phyloP scores from a whole-genome alignment of 2,329 filamentous ascomycete genomes.

The Paraphaeosphaeria sporulosa region DNA sequence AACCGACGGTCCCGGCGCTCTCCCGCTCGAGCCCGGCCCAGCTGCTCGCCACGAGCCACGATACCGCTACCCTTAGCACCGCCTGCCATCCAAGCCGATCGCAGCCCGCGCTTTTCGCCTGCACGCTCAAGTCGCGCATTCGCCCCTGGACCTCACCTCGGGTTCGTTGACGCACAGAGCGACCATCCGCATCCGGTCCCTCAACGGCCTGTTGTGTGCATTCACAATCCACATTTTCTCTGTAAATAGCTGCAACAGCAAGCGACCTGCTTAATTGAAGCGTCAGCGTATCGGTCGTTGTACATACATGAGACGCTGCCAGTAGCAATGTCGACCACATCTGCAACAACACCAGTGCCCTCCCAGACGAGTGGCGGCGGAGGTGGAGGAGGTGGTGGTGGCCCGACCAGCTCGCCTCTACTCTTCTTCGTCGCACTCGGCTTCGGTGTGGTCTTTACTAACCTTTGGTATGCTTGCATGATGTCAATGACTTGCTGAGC shows the following conservation, averaged over 20 bases:
- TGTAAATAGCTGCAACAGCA: constrained; percentile 21
- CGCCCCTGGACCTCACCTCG: constrained; percentile 11
- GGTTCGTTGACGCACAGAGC: constrained; percentile 22
- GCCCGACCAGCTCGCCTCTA: constrained; percentile 74
- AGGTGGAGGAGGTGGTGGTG: constrained; percentile 44
- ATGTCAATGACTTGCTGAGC: not conserved
- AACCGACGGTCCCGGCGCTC: constrained; percentile 21
- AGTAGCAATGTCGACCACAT: constrained; percentile 31
- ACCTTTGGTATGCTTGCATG: constrained; percentile 80
- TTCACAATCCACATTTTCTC: constrained; percentile 15
- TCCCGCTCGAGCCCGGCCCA: constrained; percentile 21
- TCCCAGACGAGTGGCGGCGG: constrained; percentile 14
- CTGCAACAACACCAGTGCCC: constrained; percentile 19
- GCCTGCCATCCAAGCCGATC: constrained; percentile 5
- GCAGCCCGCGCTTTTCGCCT: not conserved
- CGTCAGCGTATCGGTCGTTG: constrained; percentile 12
- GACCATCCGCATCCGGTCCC: constrained; percentile 21
- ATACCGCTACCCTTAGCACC: constrained; percentile 32
- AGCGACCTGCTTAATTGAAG: not conserved
- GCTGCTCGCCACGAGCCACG: constrained; percentile 30
- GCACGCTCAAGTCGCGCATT: constrained; percentile 2
- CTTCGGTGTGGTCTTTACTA: constrained; percentile 98
- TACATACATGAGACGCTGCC: constrained; percentile 27
- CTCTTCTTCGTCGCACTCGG: constrained; percentile 95
- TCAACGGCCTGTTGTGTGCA: constrained; percentile 13